Base-by-base conservation (phyloP, 108 stramenopile genomes). In the Fragilaria radians region DNA sequence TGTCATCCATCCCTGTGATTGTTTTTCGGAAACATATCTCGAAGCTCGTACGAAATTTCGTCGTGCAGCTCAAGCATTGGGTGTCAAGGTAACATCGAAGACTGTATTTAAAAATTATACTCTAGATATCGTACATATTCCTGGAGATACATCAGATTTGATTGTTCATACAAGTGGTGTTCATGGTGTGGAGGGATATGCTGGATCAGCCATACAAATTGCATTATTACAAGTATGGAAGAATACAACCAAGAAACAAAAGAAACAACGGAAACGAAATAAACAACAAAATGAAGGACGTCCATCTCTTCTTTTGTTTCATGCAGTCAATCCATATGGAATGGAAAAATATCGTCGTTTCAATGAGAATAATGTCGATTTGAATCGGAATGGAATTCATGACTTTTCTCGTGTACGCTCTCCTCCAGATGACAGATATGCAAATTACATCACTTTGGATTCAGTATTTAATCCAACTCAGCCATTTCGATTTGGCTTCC, bases 151-250 rank as follows among this genome's bases (percentile, higher is more conserved):
- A 27, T 51, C 59, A 14, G 80, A 70, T 24, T 42, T 62, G 19
- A 57, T 88, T 23, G 73, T 89, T 34, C 88, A 88, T 66, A 65
- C 69, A 18, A 77, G 82, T 5, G 92, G 86, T 1, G 60, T 70
- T 14, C 92, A 93, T 59, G 92, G 92, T 3, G 79, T 86, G 5
- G 92, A 93, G 70, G 92, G 92, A 23, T 89, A 85, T 63, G 72
- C 83, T 0, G 92, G 92, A 54, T 68, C 71, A 22, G 88, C 92
- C 19, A 72, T 88, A 48, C 92, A 93, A 63, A 33, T 82, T 31
- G 76, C 78, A 17, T 72, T 79, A 47, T 46, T 91, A 22, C 62
- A 74, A 24, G 72, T 77, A 14, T 36, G 62, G 14, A 48, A 57
- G 24, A 25, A 28, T 1, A 19, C 48, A 2, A 32, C 21, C 2